These are phyloP conservation scores for Tricholoma bakamatsutake DNA, from an alignment of 768 basidiomycete genomes.

Conservation along the genomic window DNA sequence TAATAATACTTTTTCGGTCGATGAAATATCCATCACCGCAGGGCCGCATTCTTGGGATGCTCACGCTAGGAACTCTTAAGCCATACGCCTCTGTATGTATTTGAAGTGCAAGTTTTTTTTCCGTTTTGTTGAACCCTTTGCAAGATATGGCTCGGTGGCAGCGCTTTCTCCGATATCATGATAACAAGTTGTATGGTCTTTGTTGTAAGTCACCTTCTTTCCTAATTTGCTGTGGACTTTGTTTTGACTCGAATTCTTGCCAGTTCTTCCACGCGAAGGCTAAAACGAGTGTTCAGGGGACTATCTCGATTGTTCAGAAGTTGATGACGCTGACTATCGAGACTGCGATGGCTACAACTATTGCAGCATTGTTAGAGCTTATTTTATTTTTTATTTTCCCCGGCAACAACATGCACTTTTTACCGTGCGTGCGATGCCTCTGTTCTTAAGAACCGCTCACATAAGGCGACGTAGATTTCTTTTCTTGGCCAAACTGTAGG, in stretches of 20 bases:
- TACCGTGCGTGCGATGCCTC: too few species aligned
- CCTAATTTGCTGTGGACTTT: background rate
- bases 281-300: background rate
- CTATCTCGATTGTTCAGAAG: conserved; percentile 1
- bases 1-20: background rate
- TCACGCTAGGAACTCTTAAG: background rate
- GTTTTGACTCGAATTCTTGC: background rate
- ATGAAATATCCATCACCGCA: background rate
- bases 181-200: conserved; percentile 11
- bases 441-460: too few species aligned
- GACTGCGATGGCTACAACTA: too few species aligned
- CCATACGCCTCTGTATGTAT: conserved; percentile 6
- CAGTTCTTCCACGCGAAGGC: conserved; percentile 3
- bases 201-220: conserved; percentile 7
- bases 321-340: conserved; percentile 8
- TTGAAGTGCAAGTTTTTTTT: background rate
- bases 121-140: background rate
- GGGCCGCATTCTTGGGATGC: conserved; percentile 4
- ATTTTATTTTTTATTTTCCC: too few species aligned
- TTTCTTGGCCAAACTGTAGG: too few species aligned
- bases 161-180: conserved; percentile 5
- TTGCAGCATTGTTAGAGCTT: too few species aligned
- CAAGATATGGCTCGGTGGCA: conserved; percentile 11
- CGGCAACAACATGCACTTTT: too few species aligned
- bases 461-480: too few species aligned